These are phyloP conservation scores for Pleurotus platypus DNA, from an alignment of 768 basidiomycete genomes.

Conservation along the genomic window DNA sequence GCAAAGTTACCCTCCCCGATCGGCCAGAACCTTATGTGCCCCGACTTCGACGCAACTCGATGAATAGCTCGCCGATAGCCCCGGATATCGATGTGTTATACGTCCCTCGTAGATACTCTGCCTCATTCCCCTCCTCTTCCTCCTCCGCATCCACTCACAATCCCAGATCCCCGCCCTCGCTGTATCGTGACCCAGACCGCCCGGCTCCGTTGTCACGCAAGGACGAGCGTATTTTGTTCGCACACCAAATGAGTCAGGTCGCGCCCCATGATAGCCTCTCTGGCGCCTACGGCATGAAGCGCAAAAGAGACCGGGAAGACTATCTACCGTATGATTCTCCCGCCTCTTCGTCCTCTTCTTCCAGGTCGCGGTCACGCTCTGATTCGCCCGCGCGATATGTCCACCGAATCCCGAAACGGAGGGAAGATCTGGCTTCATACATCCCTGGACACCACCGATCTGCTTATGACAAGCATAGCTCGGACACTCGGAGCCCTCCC, in stretches of 20 bases:
- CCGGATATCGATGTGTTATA: too few relatives aligned
- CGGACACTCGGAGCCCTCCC: too few relatives aligned
- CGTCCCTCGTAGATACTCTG: not conserved
- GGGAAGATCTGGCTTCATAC: not conserved
- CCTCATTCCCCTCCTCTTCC: not conserved
- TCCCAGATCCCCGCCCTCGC: not conserved
- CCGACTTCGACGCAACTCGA: too few relatives aligned
- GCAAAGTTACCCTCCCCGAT: too few relatives aligned
- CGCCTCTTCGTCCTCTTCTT: not conserved
- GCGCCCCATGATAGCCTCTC: not conserved
- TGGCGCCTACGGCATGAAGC: not conserved
- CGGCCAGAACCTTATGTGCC: too few relatives aligned
- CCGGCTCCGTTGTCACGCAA: not conserved
- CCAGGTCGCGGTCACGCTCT: not conserved
- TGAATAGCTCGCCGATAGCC: too few relatives aligned
- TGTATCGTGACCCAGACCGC: not conserved
- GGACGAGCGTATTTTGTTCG: too few relatives aligned
- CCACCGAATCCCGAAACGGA: not conserved
- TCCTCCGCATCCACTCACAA: not conserved
- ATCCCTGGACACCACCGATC: too few relatives aligned
- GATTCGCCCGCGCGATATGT: not conserved
- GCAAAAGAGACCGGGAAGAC: not conserved
- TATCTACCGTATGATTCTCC: not conserved
- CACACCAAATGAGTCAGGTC: too few relatives aligned
- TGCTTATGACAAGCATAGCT: too few relatives aligned